Evolutionary conservation across 208 protist genomes (phyloP), one percentile per base, ranked within the genome.

Genomic region (Trypanosoma cruzi): DNA sequence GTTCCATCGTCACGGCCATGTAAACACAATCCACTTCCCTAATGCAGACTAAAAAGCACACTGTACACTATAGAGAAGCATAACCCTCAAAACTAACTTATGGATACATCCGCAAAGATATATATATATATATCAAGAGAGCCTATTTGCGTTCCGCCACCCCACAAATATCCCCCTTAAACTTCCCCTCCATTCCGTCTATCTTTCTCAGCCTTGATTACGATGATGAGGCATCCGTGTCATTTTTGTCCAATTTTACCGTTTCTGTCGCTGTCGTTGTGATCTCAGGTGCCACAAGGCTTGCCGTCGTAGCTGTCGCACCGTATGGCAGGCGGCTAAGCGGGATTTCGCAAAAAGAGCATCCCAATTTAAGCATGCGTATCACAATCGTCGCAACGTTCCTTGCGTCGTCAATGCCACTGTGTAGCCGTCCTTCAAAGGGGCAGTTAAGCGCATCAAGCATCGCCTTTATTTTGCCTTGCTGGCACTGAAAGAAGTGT

Each of bases 301-400:
- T 53, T 26, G 49, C 29, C 11, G 36, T 36, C 4, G 37, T n/a
- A 32, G 2, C 53, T 58, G 46, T 64, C 18, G 26, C 40, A 0
- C 56, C 65, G 67, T 77, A 72, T 16, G 72, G 57, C 42, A 82
- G 46, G 48, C 53, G 67, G 63, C 72, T 64, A 11, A 96, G 79
- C 44, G 90, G 86, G 36, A 85, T 81, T 22, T 94, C 91, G 59
- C 81, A 89, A 44, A 96, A 81, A 31, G 55, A 88, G 64, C 85
- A 91, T 31, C 88, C 88, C 34, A 81, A 76, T 64, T 92, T 80
- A 28, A 96, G 79, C 40, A 96, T 81, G 4, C 81, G 80, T 68
- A 94, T 90, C 18, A 96, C 88, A 60, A 96, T 96, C n/a, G 49
- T 71, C 4, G 90, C 90, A 46, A 96, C 89, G 68, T 96, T 96